A percentile compares a stretch with the other conserved stretches of the same genome.
These are phyloP conservation scores for Gentiana straminea DNA, from an alignment of 257 asterid genomes.

Conservation along the genomic window DNA sequence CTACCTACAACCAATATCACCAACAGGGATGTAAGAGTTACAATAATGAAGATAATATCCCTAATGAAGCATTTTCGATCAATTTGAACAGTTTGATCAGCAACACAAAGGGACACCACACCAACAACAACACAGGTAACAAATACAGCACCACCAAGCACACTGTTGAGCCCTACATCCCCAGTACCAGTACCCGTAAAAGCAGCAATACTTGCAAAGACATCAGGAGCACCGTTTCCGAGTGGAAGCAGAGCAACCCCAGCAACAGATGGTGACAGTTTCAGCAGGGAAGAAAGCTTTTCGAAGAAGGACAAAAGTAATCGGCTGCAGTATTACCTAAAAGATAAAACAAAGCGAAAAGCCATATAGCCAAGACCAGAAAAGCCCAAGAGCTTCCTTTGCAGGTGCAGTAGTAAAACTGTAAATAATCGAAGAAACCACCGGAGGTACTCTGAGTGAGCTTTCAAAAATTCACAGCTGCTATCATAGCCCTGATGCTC, in stretches of 20 bases:
- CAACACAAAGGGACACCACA: slow-evolving; percentile 64
- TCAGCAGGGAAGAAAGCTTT: slow-evolving; percentile 67
- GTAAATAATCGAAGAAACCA: slow-evolving; percentile 61
- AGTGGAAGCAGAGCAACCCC: slow-evolving; percentile 93
- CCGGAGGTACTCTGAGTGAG: slow-evolving; percentile 43
- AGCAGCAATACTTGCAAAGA: slow-evolving; percentile 87
- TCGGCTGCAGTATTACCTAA: slow-evolving; percentile 97
- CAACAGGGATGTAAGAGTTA: slow-evolving; percentile 45
- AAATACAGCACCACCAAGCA: slow-evolving; percentile 91
- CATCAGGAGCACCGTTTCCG: slow-evolving; percentile 98
- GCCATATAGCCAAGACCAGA: slow-evolving; percentile 62
- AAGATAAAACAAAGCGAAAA: slow-evolving; percentile 81
- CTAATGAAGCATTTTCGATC: slow-evolving; percentile 76
- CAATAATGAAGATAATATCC: slow-evolving; percentile 59
- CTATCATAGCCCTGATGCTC: slow-evolving; percentile 50
- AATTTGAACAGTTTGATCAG: slow-evolving; percentile 55
- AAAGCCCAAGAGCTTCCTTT: slow-evolving; percentile 56
- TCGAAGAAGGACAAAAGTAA: slow-evolving; percentile 81
- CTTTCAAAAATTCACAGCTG: slow-evolving; percentile 79
- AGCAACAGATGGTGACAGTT: slow-evolving; percentile 85
- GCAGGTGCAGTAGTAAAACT: slow-evolving; percentile 68
- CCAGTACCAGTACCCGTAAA: slow-evolving; percentile 76
- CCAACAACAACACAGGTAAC: slow-evolving; percentile 96
- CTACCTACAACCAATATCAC: slow-evolving; percentile 61
- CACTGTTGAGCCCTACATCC: slow-evolving; percentile 89